Evolutionary conservation across 192 early-diverging fungal genomes (phyloP), one percentile per base, ranked within the genome.

Genomic region (Backusella mclennaniae): DNA sequence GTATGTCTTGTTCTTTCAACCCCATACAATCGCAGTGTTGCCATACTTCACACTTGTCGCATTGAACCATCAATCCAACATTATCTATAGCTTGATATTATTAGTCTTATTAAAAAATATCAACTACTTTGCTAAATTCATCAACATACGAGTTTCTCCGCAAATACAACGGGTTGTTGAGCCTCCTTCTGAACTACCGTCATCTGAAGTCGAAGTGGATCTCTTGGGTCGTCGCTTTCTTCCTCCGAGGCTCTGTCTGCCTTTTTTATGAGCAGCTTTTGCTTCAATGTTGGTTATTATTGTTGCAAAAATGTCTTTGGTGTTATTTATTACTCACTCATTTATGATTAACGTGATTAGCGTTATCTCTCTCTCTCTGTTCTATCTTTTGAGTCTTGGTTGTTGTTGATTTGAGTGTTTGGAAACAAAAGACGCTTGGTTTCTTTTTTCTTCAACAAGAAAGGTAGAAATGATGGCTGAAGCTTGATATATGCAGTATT

Each of bases 11-110:
- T 73, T 85, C 76, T 36, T 77, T 79, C 3, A 87, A 75, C 15
- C 86, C 86, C 15, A 87, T 81, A 46, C 86, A 87, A 8, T 82
- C 79, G 67, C 86, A 87, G 72, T 87, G 86, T 38, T 87, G 86
- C 86, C 86, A 87, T 35, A 87, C 86, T 69, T 87, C 83, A 53
- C 86, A 87, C 19, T 80, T 87, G 29, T 87, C 86, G 69, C 86
- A 87, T 69, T 84, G 82, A 4, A 87, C 83, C 86, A 87, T 87
- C 8, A 87, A 70, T 19, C 86, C 86, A 4, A 81, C 82, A 77
- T 85, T 83, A 67, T 87, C 86, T 87, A 53, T 21, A 14, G 35
- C 41, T 66, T 33, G 33, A 33, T 33, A 14, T 39, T 39, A 38
- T 35, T 21, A 39, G 12, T 38, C 3, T 69, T n/a, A 12, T 11